phyloP scores from a whole-genome alignment of 306 rosid genomes.

The Sechiopsis laciniata region DNA sequence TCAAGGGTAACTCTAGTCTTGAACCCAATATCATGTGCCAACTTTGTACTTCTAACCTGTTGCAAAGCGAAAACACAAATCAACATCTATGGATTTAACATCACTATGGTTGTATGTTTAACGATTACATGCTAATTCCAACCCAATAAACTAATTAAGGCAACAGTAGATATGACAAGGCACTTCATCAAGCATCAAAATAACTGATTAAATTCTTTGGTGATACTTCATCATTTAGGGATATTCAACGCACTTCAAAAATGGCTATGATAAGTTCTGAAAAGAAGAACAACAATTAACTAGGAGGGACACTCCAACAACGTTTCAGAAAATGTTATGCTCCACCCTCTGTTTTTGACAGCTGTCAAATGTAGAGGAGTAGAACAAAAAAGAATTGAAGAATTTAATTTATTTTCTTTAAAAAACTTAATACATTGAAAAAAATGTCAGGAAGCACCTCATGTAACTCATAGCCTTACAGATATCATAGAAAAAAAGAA shows the following conservation, averaged over 20 bases:
- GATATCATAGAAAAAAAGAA: not conserved
- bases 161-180: not conserved
- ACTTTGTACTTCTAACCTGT: constrained; percentile 67
- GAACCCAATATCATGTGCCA: constrained; percentile 60
- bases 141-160: not conserved
- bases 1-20: constrained; percentile 65
- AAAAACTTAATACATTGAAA: not conserved
- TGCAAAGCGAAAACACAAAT: constrained; percentile 27
- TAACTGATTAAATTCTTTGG: not conserved
- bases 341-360: not conserved
- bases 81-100: not conserved
- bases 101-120: not conserved
- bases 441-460: not conserved
- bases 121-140: not conserved
- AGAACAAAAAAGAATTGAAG: constrained; percentile 4
- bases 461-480: not conserved
- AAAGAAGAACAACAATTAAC: constrained; percentile 12
- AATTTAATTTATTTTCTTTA: not conserved
- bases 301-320: not conserved
- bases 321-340: not conserved
- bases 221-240: constrained; percentile 1
- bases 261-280: not conserved
- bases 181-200: not conserved
- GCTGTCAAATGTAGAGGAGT: not conserved
- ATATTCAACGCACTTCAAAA: not conserved